Conservation (phyloP, 2,329 filamentous ascomycete genomes). For the Chalaropsis thielavioides region DNA sequence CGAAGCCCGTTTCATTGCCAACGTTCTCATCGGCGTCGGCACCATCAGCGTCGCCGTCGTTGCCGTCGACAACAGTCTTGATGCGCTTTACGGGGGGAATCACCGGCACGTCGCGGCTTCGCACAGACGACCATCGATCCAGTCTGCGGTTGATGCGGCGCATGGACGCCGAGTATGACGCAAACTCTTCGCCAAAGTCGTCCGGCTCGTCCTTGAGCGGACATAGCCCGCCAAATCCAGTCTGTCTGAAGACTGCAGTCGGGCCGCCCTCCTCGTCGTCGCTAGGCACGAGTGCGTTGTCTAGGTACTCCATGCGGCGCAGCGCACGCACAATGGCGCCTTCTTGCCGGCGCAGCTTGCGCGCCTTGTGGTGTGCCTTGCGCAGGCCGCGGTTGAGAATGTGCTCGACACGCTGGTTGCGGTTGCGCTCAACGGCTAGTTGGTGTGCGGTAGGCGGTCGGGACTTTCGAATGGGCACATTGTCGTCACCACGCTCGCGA, state of each 20-base stretch:
- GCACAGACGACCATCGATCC: conserved; percentile 50
- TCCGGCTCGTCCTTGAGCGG: conserved; percentile 48
- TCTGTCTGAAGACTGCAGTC: conserved; percentile 34
- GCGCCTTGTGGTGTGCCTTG: conserved; percentile 47
- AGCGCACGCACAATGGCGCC: conserved; percentile 54
- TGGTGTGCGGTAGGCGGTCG: conserved; percentile 70
- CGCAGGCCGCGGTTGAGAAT: conserved; percentile 63
- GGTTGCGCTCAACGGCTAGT: conserved; percentile 63
- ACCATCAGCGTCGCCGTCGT: conserved; percentile 21
- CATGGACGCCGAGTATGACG: conserved; percentile 50
- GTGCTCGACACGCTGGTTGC: conserved; percentile 66
- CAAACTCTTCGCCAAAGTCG: conserved; percentile 63
- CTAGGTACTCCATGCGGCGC: conserved; percentile 43
- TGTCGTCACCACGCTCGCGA: conserved; percentile 27
- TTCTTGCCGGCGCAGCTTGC: conserved; percentile 46
- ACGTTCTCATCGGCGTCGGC: conserved; percentile 24
- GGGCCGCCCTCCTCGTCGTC: conserved; percentile 37
- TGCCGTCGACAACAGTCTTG: conserved; percentile 19
- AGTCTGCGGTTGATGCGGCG: conserved; percentile 49
- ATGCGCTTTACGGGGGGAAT: conserved; percentile 33
- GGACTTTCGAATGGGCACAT: conserved; percentile 46
- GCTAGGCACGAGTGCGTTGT: conserved; percentile 45
- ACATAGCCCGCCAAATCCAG: conserved; percentile 48
- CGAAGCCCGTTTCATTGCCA: conserved; percentile 21
- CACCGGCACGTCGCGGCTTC: conserved; percentile 32